Evolutionary conservation across 2,329 filamentous ascomycete genomes (phyloP).

Genomic region (Colletotrichum eleusines): DNA sequence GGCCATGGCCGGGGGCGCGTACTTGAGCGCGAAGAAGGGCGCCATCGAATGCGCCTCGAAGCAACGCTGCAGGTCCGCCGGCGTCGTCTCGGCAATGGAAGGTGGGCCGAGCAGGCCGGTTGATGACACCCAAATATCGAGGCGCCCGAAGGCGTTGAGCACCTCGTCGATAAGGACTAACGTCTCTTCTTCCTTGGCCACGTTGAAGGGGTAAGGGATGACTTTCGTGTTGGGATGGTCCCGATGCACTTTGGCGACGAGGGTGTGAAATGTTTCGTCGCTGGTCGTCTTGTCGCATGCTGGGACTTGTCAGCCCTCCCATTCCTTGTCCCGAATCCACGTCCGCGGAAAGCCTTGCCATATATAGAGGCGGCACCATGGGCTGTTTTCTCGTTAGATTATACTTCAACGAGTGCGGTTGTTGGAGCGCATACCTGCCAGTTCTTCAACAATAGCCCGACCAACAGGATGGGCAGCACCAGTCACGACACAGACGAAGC

Average conservation of each 20-base stretch:
- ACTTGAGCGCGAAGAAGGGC: slow-evolving; percentile 74
- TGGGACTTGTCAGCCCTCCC: slow-evolving; percentile 41
- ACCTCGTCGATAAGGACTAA: slow-evolving; percentile 72
- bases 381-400: slow-evolving; percentile 53
- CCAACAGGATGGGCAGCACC: slow-evolving; percentile 72
- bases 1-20: slow-evolving; percentile 72
- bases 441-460: slow-evolving; percentile 68
- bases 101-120: slow-evolving; percentile 69
- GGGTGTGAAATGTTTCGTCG: slow-evolving; percentile 53
- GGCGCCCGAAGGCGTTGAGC: slow-evolving; percentile 68
- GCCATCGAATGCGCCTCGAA: slow-evolving; percentile 72
- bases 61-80: slow-evolving; percentile 65
- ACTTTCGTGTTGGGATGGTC: slow-evolving; percentile 68
- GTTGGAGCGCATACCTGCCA: slow-evolving; percentile 59
- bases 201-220: slow-evolving; percentile 71
- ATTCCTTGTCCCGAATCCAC: not conserved
- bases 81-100: slow-evolving; percentile 67
- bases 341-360: slow-evolving; percentile 49
- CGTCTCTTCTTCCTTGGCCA: slow-evolving; percentile 70
- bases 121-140: slow-evolving; percentile 72
- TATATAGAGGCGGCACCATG: slow-evolving; percentile 75
- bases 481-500: slow-evolving; percentile 74
- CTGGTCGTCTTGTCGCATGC: slow-evolving; percentile 62
- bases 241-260: slow-evolving; percentile 57
- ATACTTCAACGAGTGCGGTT: not conserved